These are phyloP conservation scores for Microsporum canis DNA, from an alignment of 2,329 filamentous ascomycete genomes.

Conservation along the genomic window DNA sequence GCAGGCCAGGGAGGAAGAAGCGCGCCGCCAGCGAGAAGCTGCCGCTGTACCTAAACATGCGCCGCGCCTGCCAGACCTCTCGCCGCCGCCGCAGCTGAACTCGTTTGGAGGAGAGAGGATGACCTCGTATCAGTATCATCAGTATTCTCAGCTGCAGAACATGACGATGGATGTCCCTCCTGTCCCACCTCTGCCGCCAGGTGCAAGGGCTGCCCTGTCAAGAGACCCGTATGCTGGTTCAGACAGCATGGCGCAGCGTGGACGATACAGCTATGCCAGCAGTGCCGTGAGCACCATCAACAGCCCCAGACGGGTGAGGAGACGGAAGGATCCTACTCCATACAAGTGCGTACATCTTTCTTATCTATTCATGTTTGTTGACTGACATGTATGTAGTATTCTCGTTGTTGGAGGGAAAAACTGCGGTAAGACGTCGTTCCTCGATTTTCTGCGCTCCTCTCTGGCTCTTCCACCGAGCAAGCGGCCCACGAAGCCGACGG, in stretches of 20 bases:
- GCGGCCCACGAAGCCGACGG: constrained; percentile 45
- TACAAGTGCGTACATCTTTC: constrained; percentile 68
- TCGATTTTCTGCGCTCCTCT: constrained; percentile 84
- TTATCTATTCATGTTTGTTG: not conserved
- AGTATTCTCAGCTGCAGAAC: not conserved
- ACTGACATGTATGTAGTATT: constrained; percentile 47
- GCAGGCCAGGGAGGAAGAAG: constrained; percentile 39
- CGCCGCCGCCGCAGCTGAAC: constrained; percentile 39
- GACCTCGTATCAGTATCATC: constrained; percentile 19
- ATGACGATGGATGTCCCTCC: constrained; percentile 9
- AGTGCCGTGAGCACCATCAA: constrained; percentile 85
- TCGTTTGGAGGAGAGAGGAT: constrained; percentile 54
- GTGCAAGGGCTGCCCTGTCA: constrained; percentile 40
- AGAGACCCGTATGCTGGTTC: constrained; percentile 70
- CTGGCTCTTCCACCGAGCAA: constrained; percentile 75
- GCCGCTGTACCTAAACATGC: constrained; percentile 47
- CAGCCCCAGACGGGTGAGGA: constrained; percentile 78
- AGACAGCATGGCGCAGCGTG: constrained; percentile 93
- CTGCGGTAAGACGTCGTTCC: constrained; percentile 90
- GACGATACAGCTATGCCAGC: constrained; percentile 91
- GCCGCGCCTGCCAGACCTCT: constrained; percentile 43
- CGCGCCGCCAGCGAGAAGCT: constrained; percentile 46
- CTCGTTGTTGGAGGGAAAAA: constrained; percentile 78
- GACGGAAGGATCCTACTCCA: constrained; percentile 92
- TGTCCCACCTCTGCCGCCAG: constrained; percentile 16